Evolutionary conservation across 2,329 filamentous ascomycete genomes (phyloP), one percentile per base, ranked within the genome.

Genomic region (Graphiopsis chlorocephala): DNA sequence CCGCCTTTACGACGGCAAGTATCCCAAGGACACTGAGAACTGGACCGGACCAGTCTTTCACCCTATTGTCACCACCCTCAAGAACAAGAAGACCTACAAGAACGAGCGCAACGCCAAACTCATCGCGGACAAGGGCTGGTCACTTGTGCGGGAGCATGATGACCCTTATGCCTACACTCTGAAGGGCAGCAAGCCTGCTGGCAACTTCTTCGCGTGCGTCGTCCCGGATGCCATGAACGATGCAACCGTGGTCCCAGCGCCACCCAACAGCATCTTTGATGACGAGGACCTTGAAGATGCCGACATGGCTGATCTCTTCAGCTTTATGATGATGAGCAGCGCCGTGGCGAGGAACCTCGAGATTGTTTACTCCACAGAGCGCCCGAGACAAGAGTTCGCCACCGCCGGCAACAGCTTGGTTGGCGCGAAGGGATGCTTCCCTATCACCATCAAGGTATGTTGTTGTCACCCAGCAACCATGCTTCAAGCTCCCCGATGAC

Each of bases 31-130:
- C 55, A 58, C 55, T 25, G 31, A 33, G 29, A n/a, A 42, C 23
- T 58, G 35, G 33, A 33, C 33, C 15, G 33, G 33, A 7, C 25
- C 25, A 17, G 60, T 55, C 48, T 55, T 23, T 23, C 31, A 31
- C 48, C 23, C 23, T 8, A 50, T 62, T 11, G 33, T 38, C 17
- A 62, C 60, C 26, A 53, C 48, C 17, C 42, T 55, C 47, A 20
- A 33, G 29, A 45, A 62, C 60, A 62, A 62, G 48, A 28, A 42
- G 10, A 35, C 12, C 7, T 62, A 62, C 60, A 50, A 62, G n/a
- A 31, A 26, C n/a, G 60, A 62, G 48, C n/a, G 29, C 48, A 47
- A 62, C 31, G 60, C 60, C 60, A 55, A 55, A 29, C 48, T 62
- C 31, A 35, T 55, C 14, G 60, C 31, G 33, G 12, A 26, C 3